Percentiles rank a stretch among this genome's conserved stretches.
phyloP scores from a whole-genome alignment of 768 basidiomycete genomes.

The Termitomyces titanicus region DNA sequence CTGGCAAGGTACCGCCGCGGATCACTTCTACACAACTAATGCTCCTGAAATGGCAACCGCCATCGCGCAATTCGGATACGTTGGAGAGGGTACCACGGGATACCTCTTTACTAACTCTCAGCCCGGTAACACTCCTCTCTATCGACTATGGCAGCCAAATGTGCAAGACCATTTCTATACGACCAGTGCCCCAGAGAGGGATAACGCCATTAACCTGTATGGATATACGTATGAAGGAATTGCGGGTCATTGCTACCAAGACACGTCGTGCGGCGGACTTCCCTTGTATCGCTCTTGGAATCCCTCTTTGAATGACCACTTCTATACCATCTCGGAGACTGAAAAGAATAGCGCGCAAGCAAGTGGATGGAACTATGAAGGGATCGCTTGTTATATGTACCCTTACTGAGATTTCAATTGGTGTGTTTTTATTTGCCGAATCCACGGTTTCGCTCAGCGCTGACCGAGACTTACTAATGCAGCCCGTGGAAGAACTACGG shows the following conservation, averaged over 20 bases:
- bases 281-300: constrained; percentile 22
- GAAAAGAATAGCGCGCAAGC: constrained; percentile 13
- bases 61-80: constrained; percentile 8
- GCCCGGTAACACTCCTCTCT: constrained; percentile 15
- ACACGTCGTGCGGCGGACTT: constrained; percentile 5
- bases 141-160: constrained; percentile 12
- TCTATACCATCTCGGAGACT: constrained; percentile 18
- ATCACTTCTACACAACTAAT: constrained; percentile 15
- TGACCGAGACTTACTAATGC: too few relatives aligned
- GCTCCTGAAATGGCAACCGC: constrained; percentile 11
- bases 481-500: too few relatives aligned
- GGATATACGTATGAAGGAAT: constrained; percentile 15
- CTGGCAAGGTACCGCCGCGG: neutral
- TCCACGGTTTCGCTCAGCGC: too few relatives aligned
- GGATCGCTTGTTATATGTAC: constrained; percentile 16
- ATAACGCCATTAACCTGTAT: constrained; percentile 4
- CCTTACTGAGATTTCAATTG: neutral
- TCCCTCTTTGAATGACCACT: constrained; percentile 15
- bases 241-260: constrained; percentile 13
- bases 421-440: neutral
- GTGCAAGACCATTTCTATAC: constrained; percentile 22
- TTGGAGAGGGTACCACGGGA: constrained; percentile 14
- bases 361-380: constrained; percentile 14
- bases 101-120: constrained; percentile 10
- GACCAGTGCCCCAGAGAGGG: constrained; percentile 10